A percentile compares a stretch with the other conserved stretches of the same genome.
Conservation (phyloP, 2,329 filamentous ascomycete genomes). For the Trichoderma citrinoviride region DNA sequence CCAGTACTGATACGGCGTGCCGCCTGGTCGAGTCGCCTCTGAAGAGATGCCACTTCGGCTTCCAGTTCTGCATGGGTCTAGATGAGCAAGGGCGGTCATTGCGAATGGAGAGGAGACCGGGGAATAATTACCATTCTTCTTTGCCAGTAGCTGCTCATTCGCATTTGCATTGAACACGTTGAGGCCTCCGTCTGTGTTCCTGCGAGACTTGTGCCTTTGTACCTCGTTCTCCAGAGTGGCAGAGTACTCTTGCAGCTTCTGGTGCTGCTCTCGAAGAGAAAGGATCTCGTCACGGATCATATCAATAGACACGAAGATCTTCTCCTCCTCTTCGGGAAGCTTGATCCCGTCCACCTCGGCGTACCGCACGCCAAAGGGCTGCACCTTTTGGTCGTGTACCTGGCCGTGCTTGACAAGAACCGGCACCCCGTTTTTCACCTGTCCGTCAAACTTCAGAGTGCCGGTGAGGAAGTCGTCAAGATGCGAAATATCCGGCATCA, state of each 20-base stretch:
- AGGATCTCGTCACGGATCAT: slow-evolving; percentile 59
- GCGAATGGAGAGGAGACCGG: neutral
- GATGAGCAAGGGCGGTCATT: slow-evolving; percentile 10
- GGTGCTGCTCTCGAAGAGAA: slow-evolving; percentile 55
- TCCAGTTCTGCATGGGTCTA: slow-evolving; percentile 49
- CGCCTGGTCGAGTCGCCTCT: slow-evolving; percentile 59
- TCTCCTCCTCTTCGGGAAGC: slow-evolving; percentile 53
- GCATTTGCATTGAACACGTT: slow-evolving; percentile 44
- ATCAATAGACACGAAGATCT: slow-evolving; percentile 60
- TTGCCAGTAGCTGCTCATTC: slow-evolving; percentile 44
- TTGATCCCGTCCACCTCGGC: slow-evolving; percentile 50
- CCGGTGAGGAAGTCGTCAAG: slow-evolving; percentile 58
- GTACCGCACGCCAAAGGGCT: slow-evolving; percentile 39
- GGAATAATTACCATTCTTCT: slow-evolving; percentile 54
- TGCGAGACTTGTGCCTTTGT: slow-evolving; percentile 47
- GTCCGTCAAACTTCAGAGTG: slow-evolving; percentile 50
- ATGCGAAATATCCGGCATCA: slow-evolving; percentile 51
- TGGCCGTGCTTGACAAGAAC: slow-evolving; percentile 55
- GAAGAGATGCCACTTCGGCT: slow-evolving; percentile 57
- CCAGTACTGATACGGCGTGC: slow-evolving; percentile 61
- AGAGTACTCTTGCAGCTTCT: slow-evolving; percentile 54
- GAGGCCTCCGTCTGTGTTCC: slow-evolving; percentile 41
- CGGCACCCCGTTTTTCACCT: slow-evolving; percentile 52
- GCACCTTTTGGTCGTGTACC: slow-evolving; percentile 44
- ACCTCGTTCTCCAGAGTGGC: slow-evolving; percentile 53